Evolutionary conservation across 169 alveolate species (phyloP), one percentile per base, ranked within the genome.

Genomic region (Plasmodium berghei): DNA sequence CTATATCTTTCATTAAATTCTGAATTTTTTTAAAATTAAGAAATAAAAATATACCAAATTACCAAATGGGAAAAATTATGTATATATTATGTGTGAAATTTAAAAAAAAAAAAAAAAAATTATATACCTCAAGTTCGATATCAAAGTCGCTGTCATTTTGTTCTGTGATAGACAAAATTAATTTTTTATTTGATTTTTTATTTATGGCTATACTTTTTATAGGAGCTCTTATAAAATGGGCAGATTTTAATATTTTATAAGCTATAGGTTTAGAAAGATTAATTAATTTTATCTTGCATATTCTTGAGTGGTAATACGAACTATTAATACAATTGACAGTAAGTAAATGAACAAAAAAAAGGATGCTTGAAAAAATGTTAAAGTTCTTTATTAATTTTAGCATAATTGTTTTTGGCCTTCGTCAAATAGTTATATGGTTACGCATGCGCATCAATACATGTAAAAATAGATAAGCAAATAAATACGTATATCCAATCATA

Each of bases 1-100:
- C 89, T 77, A 77, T n/a, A 20, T 77, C 77, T 14, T 77, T 77
- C 18, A 77, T 46, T n/a, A 77, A 63, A 52, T 77, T 64, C 89
- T 77, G n/a, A 45, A 26, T 18, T 26, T 61, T 10, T 16, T n/a
- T 40, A n/a, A 46, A 67, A 67, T 40, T 40, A 45, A 2, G 34
- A 46, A 67, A 67, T 8, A 26, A 42, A 14, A 26, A 24, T 24
- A 49, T n/a, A 49, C 8, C 58, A 16, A 24, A 24, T 54, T 54
- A 61, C 0, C 16, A 2, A 61, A 61, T 18, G 42, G 48, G 16
- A 24, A 62, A 62, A 62, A n/a, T 12, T 18, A 55, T 9, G 24
- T 20, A 61, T 61, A 40, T 22, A 61, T 28, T 28, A 9, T 52
- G 59, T 52, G 59, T 52, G 16, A 26, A 42, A 18, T 16, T 42